These are phyloP conservation scores for Colletotrichum shisoi DNA, from an alignment of 2,329 filamentous ascomycete species.

Conservation along the genomic window DNA sequence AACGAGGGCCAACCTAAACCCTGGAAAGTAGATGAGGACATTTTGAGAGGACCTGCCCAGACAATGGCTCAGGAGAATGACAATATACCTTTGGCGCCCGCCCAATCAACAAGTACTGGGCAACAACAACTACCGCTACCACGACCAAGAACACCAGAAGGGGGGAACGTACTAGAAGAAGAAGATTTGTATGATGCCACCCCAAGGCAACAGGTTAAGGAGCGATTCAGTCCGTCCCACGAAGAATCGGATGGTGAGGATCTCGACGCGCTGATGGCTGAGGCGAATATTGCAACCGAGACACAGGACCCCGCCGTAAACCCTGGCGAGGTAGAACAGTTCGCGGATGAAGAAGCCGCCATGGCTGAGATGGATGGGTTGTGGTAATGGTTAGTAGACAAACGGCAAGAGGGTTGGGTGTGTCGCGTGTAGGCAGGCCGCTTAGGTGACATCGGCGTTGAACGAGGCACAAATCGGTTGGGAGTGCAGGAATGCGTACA, in stretches of 20 bases:
- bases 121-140: slow-evolving; percentile 36
- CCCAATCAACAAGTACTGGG: slow-evolving; percentile 49
- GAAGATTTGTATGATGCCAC: slow-evolving; percentile 66
- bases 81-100: slow-evolving; percentile 44
- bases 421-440: not conserved
- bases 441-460: not conserved
- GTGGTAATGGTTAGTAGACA: slow-evolving; percentile 49
- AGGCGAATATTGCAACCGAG: slow-evolving; percentile 47
- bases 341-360: slow-evolving; percentile 71
- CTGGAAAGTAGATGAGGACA: slow-evolving; percentile 45
- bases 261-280: slow-evolving; percentile 56
- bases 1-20: slow-evolving; percentile 71
- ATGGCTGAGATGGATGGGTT: slow-evolving; percentile 70
- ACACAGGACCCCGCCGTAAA: slow-evolving; percentile 19
- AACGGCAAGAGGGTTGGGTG: no score
- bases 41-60: slow-evolving; percentile 40
- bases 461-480: not conserved
- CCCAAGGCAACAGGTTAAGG: slow-evolving; percentile 45
- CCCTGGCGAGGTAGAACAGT: slow-evolving; percentile 49
- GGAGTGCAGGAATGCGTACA: not conserved
- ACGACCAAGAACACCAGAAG: slow-evolving; percentile 45
- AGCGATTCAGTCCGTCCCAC: slow-evolving; percentile 26
- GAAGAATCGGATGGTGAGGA: slow-evolving; percentile 49
- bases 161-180: slow-evolving; percentile 53
- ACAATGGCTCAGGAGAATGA: slow-evolving; percentile 43